Conservation (phyloP, 2,329 filamentous ascomycete species). For the Mycosphaerelloides madeirae region DNA sequence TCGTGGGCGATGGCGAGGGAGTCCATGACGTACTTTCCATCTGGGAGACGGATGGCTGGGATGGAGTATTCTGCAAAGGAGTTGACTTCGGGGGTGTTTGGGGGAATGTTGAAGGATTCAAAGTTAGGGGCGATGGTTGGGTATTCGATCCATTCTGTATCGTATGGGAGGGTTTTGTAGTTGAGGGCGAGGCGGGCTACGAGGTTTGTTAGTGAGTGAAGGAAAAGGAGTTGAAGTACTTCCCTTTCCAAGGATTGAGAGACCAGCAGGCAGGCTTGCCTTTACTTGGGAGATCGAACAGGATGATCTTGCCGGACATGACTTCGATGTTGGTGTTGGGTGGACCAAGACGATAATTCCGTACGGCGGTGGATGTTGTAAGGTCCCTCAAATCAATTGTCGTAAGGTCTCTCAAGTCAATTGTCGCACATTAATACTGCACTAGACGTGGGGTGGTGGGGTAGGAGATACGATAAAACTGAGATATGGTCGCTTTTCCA, state of each 20-base stretch:
- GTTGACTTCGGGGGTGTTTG: conserved; percentile 38
- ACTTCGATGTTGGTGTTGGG: not conserved
- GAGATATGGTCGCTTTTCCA: no score
- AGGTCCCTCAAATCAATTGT: no score
- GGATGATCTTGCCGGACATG: conserved; percentile 40
- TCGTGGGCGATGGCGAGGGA: conserved; percentile 55
- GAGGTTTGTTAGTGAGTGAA: conserved; percentile 8
- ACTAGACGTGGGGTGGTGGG: no score
- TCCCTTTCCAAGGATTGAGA: conserved; percentile 68
- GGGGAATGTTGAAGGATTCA: conserved; percentile 47
- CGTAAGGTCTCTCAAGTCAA: no score
- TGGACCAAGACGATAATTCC: no score
- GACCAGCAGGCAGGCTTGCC: conserved; percentile 54
- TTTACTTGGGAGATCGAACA: conserved; percentile 61
- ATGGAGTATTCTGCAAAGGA: conserved; percentile 44
- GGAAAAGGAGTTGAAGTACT: conserved; percentile 6
- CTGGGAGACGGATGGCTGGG: conserved; percentile 53
- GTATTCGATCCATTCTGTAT: conserved; percentile 66
- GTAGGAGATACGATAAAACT: no score
- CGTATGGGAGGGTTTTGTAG: conserved; percentile 63
- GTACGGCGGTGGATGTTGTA: no score
- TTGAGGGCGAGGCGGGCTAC: conserved; percentile 62
- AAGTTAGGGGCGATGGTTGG: conserved; percentile 57
- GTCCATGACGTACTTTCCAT: conserved; percentile 61
- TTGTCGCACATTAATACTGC: no score